A percentile compares a stretch with the other conserved stretches of the same genome.
phyloP scores from a whole-genome alignment of 306 rosid species.

The Lupinus albus region DNA sequence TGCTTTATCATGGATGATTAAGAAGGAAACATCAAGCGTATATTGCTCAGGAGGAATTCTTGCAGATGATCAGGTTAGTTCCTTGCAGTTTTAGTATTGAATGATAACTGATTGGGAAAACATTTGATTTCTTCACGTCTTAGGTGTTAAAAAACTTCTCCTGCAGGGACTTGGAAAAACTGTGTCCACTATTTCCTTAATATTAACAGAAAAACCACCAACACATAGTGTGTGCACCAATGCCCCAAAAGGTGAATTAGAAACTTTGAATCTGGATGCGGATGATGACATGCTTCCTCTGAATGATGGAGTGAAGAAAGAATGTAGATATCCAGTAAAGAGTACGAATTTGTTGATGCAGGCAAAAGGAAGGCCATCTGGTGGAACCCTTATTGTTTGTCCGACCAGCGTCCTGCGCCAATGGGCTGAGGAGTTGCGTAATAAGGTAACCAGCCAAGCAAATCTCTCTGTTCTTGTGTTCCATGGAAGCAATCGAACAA shows the following conservation, averaged over 20 bases:
- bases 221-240: conserved; percentile 42
- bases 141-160: conserved; percentile 14
- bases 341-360: conserved; percentile 43
- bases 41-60: conserved; percentile 91
- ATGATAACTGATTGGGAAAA: conserved; percentile 25
- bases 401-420: conserved; percentile 97
- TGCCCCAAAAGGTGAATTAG: conserved; percentile 51
- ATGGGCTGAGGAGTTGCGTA: conserved; percentile 94
- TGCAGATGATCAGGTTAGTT: conserved; percentile 93
- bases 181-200: conserved; percentile 87
- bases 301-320: conserved; percentile 41
- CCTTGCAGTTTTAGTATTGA: conserved; percentile 11
- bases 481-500: conserved; percentile 95
- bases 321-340: conserved; percentile 34
- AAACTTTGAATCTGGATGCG: conserved; percentile 75
- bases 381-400: conserved; percentile 96
- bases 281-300: conserved; percentile 63
- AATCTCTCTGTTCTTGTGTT: conserved; percentile 83
- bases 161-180: conserved; percentile 97
- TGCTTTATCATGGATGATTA: conserved; percentile 99
- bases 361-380: conserved; percentile 86
- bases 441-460: conserved; percentile 79
- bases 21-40: conserved; percentile 83
- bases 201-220: conserved; percentile 80
- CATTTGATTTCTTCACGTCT: conserved; percentile 16